Conservation (phyloP, 2,329 filamentous ascomycete genomes). For the Bimuria novae-zelandiae region DNA sequence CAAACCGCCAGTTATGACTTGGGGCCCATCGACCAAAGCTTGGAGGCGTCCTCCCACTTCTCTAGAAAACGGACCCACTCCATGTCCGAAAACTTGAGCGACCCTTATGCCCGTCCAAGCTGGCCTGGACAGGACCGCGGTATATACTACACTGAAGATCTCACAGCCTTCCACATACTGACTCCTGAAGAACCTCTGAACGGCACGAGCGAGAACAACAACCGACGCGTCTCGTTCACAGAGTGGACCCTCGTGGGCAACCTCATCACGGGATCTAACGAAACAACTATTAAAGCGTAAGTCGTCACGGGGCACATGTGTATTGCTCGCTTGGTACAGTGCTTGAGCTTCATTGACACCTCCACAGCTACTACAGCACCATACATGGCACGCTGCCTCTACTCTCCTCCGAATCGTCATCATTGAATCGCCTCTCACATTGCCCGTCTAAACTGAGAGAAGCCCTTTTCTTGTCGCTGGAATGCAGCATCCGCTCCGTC, state of each 20-base stretch:
- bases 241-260: slow-evolving; percentile 41
- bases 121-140: slow-evolving; percentile 44
- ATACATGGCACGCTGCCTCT: slow-evolving; percentile 44
- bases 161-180: slow-evolving; percentile 23
- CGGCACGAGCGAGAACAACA: slow-evolving; percentile 18
- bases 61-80: slow-evolving; percentile 45
- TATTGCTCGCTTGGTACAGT: background rate
- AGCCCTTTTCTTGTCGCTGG: slow-evolving; percentile 41
- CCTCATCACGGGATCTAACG: slow-evolving; percentile 42
- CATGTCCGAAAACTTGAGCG: slow-evolving; percentile 43
- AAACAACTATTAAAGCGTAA: slow-evolving; percentile 42
- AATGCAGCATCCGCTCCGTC: slow-evolving; percentile 39
- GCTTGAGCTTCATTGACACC: slow-evolving; percentile 17
- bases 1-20: slow-evolving; percentile 39
- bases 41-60: slow-evolving; percentile 39
- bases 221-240: slow-evolving; percentile 42
- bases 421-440: slow-evolving; percentile 40
- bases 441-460: slow-evolving; percentile 43
- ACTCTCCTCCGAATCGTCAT: slow-evolving; percentile 37
- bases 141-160: slow-evolving; percentile 30
- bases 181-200: slow-evolving; percentile 39
- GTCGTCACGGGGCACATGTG: slow-evolving; percentile 1
- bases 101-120: slow-evolving; percentile 37
- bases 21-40: slow-evolving; percentile 33
- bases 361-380: slow-evolving; percentile 39